A percentile compares a stretch with the other conserved stretches of the same genome.
These are phyloP conservation scores for Lolium perenne DNA, from an alignment of 176 grass and related monocot genomes.

Conservation along the genomic window DNA sequence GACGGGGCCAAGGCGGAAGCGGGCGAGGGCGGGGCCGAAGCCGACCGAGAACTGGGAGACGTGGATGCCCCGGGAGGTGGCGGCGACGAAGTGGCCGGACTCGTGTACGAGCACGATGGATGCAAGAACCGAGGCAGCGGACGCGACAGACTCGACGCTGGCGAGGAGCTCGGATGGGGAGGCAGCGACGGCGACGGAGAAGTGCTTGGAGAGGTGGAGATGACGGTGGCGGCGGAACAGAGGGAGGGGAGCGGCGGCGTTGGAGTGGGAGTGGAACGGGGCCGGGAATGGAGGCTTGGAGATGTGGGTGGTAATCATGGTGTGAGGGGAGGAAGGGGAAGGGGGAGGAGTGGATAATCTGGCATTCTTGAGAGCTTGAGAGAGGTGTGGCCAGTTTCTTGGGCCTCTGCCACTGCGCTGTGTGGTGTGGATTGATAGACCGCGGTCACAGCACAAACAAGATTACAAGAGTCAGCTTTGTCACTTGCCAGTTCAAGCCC, in stretches of 20 bases:
- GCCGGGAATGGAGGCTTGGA: conserved; percentile 23
- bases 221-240: conserved; percentile 20
- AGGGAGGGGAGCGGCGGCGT: conserved; percentile 25
- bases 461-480: not conserved
- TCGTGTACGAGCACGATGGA: conserved; percentile 93
- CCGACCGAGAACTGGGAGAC: conserved; percentile 94
- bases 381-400: conserved; percentile 26
- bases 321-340: conserved; percentile 15
- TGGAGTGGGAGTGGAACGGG: not conserved
- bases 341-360: conserved; percentile 48
- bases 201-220: conserved; percentile 31
- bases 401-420: not conserved
- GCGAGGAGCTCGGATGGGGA: conserved; percentile 46
- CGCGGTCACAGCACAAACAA: not conserved
- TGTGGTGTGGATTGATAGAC: conserved; percentile 28
- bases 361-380: conserved; percentile 52
- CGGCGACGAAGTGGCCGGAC: conserved; percentile 87
- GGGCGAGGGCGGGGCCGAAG: conserved; percentile 79
- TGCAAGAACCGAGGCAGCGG: conserved; percentile 84
- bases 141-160: conserved; percentile 63
- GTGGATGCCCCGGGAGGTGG: conserved; percentile 77
- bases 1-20: conserved; percentile 71
- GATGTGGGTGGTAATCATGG: conserved; percentile 43
- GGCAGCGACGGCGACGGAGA: conserved; percentile 2
- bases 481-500: not conserved